Base-by-base conservation (phyloP, 495 filamentous ascomycete species). In the Aspergillus steynii region DNA sequence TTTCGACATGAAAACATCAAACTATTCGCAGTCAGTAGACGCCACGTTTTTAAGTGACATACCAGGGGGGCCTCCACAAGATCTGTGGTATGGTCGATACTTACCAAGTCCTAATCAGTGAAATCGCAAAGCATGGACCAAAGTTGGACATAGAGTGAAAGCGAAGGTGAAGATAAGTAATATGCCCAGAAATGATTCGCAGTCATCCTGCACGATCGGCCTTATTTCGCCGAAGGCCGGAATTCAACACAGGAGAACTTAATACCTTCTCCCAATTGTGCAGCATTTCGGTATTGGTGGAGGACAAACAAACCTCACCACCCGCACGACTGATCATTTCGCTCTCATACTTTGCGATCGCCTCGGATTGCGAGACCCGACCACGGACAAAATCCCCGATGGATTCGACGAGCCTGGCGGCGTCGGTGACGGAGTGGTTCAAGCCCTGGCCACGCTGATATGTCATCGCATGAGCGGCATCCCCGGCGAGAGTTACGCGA, bases 391-490 rank as follows among this genome's bases (percentile, higher is more conserved):
- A 68, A 3, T 57, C 55, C 5, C 70, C 29, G 0, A 83, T 65
- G 0, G 76, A 64, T 4, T 74, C 65, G 15, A 76, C 68, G 10
- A 82, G 67, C 25, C 73, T 75, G 5, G 64, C 69, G 15, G 76
- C 83, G 61, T 83, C 80, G 3, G 72, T 73, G 47, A 83, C 75
- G 25, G 74, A 72, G 56, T 82, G 77, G 31, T 82, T 80, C 12
- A 83, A 64, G 0, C 80, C 81, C 65, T 83, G 81, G 3, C 79
- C 81, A 14, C 81, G 75, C 53, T 83, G 71, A 64, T 61, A 59
- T 3, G 77, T 80, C 79, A 83, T 81, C 0, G 78, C 64, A 70
- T 83, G 82, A 7, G 79, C 81, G 0, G 82, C 82, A 65, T 84
- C 82, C 4, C 82, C 82, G 0, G 74, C 79, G 49, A 83, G 66